These are phyloP conservation scores for Pelagophyceae sp. DNA, from an alignment of 352 stramenopile genomes.

Conservation along the genomic window DNA sequence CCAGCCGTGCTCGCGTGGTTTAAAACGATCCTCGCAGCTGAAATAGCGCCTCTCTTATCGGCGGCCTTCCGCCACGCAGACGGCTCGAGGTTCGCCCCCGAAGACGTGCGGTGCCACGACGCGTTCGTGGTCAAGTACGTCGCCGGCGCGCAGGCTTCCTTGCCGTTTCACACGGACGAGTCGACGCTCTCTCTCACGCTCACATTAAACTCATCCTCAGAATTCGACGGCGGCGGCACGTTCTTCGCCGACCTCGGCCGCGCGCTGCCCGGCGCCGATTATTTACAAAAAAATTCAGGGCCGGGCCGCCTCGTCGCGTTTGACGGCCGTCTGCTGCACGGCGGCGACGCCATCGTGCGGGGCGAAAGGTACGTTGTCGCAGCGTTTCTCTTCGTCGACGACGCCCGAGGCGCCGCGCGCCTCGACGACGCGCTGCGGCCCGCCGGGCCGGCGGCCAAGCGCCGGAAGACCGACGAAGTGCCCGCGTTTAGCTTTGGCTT, in stretches of 20 bases:
- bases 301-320: slow-evolving; percentile 30
- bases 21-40: slow-evolving; percentile 31
- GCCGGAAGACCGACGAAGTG: too few relatives aligned
- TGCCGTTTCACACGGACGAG: slow-evolving; percentile 56
- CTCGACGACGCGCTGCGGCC: too few relatives aligned
- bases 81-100: too few relatives aligned
- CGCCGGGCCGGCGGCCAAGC: too few relatives aligned
- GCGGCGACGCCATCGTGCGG: slow-evolving; percentile 29
- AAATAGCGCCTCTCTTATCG: slow-evolving; percentile 37
- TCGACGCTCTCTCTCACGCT: slow-evolving; percentile 29
- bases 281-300: too few relatives aligned
- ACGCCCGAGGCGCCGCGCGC: too few relatives aligned
- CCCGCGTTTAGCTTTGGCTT: too few relatives aligned
- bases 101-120: slow-evolving; percentile 50
- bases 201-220: slow-evolving; percentile 25
- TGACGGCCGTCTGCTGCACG: slow-evolving; percentile 31
- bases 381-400: slow-evolving; percentile 30
- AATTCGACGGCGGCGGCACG: slow-evolving; percentile 37
- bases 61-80: too few relatives aligned
- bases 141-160: slow-evolving; percentile 26
- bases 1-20: slow-evolving; percentile 45
- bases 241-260: slow-evolving; percentile 33
- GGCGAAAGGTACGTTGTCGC: slow-evolving; percentile 33
- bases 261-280: too few relatives aligned
- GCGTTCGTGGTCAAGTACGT: slow-evolving; percentile 58